Conservation (phyloP, 2,329 filamentous ascomycete species). For the Diaporthe sp. region DNA sequence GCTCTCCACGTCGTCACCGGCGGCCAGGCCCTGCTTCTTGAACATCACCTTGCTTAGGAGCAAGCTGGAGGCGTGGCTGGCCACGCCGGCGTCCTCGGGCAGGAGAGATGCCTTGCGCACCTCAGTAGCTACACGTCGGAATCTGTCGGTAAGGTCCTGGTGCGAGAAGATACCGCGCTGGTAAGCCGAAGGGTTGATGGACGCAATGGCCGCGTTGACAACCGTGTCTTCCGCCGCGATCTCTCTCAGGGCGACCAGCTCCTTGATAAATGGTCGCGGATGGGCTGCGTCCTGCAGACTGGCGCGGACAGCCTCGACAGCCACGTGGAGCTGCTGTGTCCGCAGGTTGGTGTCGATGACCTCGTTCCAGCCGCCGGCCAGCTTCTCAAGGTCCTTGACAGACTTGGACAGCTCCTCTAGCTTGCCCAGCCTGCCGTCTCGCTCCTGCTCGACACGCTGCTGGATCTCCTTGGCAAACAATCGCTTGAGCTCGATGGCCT, state of each 20-base stretch:
- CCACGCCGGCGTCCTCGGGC: constrained; percentile 93
- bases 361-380: constrained; percentile 90
- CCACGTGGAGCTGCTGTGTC: constrained; percentile 96
- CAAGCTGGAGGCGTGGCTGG: constrained; percentile 91
- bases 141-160: constrained; percentile 91
- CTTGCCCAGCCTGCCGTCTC: constrained; percentile 86
- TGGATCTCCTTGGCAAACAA: constrained; percentile 84
- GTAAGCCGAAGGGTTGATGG: constrained; percentile 93
- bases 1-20: constrained; percentile 92
- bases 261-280: constrained; percentile 88
- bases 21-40: constrained; percentile 89
- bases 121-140: constrained; percentile 91
- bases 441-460: constrained; percentile 88
- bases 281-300: constrained; percentile 81
- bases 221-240: constrained; percentile 87
- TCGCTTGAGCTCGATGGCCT: constrained; percentile 89
- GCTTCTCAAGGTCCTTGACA: constrained; percentile 86
- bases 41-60: constrained; percentile 95
- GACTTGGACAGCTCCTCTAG: constrained; percentile 82
- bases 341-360: constrained; percentile 91
- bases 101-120: constrained; percentile 94
- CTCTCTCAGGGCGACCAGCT: constrained; percentile 95
- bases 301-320: constrained; percentile 90
- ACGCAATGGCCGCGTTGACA: constrained; percentile 94
- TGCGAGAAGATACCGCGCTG: constrained; percentile 89